phyloP scores from a whole-genome alignment of 495 filamentous ascomycete genomes.

The Amniculicola lignicola region DNA sequence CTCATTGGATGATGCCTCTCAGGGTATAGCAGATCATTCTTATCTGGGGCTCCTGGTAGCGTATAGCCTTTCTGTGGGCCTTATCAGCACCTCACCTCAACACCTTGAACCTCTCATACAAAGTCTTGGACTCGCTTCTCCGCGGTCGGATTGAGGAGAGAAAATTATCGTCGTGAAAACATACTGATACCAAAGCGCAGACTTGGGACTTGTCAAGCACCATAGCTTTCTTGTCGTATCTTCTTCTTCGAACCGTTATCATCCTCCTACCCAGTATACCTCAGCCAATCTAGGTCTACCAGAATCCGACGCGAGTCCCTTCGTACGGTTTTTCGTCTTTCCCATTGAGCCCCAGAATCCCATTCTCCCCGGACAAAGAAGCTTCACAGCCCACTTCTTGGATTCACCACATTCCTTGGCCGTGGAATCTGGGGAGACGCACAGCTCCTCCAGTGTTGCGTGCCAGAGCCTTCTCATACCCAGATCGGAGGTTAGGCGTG shows the following conservation, averaged over 20 bases:
- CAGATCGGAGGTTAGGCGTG: constrained; percentile 1
- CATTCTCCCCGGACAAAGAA: constrained; percentile 1
- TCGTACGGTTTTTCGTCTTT: neutral
- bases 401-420: constrained; percentile 7
- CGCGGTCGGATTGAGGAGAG: constrained; percentile 18
- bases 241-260: too few relatives aligned
- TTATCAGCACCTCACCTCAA: constrained; percentile 19
- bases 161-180: too few relatives aligned
- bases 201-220: too few relatives aligned
- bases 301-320: neutral
- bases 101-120: constrained; percentile 3
- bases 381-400: neutral
- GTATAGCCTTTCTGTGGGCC: constrained; percentile 3
- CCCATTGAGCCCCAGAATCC: neutral
- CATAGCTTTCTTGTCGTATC: too few relatives aligned
- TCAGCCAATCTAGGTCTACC: too few relatives aligned
- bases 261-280: too few relatives aligned
- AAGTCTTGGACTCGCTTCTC: constrained; percentile 7
- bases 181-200: too few relatives aligned
- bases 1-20: neutral
- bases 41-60: constrained; percentile 16
- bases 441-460: too few relatives aligned
- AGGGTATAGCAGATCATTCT: too few relatives aligned
- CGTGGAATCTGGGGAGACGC: too few relatives aligned
- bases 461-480: too few relatives aligned